phyloP scores from a whole-genome alignment of 768 basidiomycete species.

The Amylocystis lapponica region DNA sequence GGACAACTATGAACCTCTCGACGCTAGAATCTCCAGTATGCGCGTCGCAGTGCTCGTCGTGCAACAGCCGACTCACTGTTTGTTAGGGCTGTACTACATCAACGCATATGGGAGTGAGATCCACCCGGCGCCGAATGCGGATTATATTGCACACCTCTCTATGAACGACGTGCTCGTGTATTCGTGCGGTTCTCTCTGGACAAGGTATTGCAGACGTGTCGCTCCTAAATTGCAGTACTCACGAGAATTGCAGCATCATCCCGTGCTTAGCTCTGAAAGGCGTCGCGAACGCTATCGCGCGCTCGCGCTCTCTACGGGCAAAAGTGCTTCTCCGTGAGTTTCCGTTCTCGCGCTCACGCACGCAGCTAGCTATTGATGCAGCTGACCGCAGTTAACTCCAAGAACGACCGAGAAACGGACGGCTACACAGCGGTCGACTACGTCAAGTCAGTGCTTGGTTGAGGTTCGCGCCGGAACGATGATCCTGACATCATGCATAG shows the following conservation, averaged over 20 bases:
- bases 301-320: conserved; percentile 61
- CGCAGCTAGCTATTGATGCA: conserved; percentile 5
- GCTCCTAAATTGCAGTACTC: not conserved
- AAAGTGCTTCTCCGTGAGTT: conserved; percentile 81
- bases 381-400: conserved; percentile 61
- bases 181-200: conserved; percentile 94
- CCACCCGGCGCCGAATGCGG: conserved; percentile 82
- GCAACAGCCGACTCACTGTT: not conserved
- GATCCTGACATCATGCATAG: conserved; percentile 39
- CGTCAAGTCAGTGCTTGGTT: conserved; percentile 46
- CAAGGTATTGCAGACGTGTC: conserved; percentile 48
- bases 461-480: too few species aligned
- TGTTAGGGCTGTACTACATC: conserved; percentile 75
- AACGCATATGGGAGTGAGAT: conserved; percentile 90
- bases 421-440: conserved; percentile 84
- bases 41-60: too few species aligned
- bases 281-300: conserved; percentile 71
- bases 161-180: conserved; percentile 72
- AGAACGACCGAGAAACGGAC: conserved; percentile 87
- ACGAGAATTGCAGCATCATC: conserved; percentile 55
- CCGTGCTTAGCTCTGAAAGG: conserved; percentile 86
- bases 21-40: conserved; percentile 60
- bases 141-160: conserved; percentile 59
- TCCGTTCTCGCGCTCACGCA: not conserved
- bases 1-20: conserved; percentile 47